Evolutionary conservation across 2,329 filamentous ascomycete genomes (phyloP).

Genomic region (Ascochyta lentis): DNA sequence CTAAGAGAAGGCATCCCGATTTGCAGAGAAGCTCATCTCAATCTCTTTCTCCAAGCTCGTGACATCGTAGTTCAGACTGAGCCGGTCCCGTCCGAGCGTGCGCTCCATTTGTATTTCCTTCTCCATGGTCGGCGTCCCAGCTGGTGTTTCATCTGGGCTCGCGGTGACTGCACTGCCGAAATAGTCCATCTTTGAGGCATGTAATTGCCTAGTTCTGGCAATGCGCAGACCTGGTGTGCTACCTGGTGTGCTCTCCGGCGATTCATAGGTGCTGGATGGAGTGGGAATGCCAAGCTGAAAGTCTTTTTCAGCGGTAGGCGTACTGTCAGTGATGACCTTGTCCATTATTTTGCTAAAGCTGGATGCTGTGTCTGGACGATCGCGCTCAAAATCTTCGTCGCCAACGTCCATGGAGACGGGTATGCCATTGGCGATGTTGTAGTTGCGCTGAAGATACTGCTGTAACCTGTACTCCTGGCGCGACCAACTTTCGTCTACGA

Average conservation of each 20-base stretch:
- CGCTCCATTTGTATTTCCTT: slow-evolving; percentile 36
- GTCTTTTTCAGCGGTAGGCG: slow-evolving; percentile 51
- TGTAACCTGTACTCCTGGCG: slow-evolving; percentile 56
- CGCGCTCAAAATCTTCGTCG: slow-evolving; percentile 53
- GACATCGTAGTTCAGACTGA: slow-evolving; percentile 26
- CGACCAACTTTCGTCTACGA: slow-evolving; percentile 59
- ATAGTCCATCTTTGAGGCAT: slow-evolving; percentile 7
- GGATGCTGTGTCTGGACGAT: slow-evolving; percentile 50
- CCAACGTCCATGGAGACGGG: slow-evolving; percentile 53
- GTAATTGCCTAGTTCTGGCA: slow-evolving; percentile 1
- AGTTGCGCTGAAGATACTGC: slow-evolving; percentile 57
- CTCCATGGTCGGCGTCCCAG: slow-evolving; percentile 50
- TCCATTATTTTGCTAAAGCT: slow-evolving; percentile 53
- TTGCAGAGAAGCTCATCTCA: slow-evolving; percentile 31
- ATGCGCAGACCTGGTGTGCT: slow-evolving; percentile 6
- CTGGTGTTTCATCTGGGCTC: slow-evolving; percentile 43
- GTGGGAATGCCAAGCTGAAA: slow-evolving; percentile 35
- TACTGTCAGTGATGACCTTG: slow-evolving; percentile 54
- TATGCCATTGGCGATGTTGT: slow-evolving; percentile 53
- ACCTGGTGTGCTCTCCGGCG: slow-evolving; percentile 9
- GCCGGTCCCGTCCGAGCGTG: slow-evolving; percentile 26
- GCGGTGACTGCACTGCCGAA: background rate
- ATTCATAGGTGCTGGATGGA: slow-evolving; percentile 24
- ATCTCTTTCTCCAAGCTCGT: slow-evolving; percentile 33
- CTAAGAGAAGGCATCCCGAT: slow-evolving; percentile 6